These are phyloP conservation scores for Kitagawia praeruptora DNA, from an alignment of 129 eudicot genomes.

Conservation along the genomic window DNA sequence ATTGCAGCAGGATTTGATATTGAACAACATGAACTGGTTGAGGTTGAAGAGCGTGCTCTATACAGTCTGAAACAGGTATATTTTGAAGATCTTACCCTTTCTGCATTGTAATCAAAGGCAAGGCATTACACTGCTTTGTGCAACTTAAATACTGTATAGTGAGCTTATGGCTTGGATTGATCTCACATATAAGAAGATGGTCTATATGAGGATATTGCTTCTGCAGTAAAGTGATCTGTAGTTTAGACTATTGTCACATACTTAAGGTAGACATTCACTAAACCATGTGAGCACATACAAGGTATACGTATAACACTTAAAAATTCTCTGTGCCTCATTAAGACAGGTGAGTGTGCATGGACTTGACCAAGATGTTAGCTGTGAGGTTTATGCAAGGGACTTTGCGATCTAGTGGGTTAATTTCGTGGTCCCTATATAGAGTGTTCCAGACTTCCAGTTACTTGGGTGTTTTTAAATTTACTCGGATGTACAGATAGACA, in stretches of 20 bases:
- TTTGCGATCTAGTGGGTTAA: background rate
- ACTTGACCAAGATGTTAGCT: background rate
- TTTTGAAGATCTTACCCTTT: background rate
- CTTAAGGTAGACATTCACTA: background rate
- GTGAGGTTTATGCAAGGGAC: background rate
- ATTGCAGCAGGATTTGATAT: conserved; percentile 78
- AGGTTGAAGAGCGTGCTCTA: conserved; percentile 79
- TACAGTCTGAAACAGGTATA: conserved; percentile 71
- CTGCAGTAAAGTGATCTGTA: background rate
- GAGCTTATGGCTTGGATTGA: background rate
- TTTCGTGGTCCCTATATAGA: background rate
- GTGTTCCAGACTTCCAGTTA: background rate
- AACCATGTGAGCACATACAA: background rate
- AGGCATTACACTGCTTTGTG: background rate
- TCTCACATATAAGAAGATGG: background rate
- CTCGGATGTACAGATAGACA: background rate
- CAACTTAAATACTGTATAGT: background rate
- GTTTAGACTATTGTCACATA: background rate
- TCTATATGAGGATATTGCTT: background rate
- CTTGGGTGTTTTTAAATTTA: background rate
- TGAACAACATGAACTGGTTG: conserved; percentile 61
- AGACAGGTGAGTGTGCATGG: background rate
- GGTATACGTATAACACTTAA: background rate
- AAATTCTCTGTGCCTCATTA: background rate
- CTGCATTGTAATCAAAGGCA: background rate